phyloP scores from a whole-genome alignment of 2,329 filamentous ascomycete genomes.

The Grosmannia huntii region DNA sequence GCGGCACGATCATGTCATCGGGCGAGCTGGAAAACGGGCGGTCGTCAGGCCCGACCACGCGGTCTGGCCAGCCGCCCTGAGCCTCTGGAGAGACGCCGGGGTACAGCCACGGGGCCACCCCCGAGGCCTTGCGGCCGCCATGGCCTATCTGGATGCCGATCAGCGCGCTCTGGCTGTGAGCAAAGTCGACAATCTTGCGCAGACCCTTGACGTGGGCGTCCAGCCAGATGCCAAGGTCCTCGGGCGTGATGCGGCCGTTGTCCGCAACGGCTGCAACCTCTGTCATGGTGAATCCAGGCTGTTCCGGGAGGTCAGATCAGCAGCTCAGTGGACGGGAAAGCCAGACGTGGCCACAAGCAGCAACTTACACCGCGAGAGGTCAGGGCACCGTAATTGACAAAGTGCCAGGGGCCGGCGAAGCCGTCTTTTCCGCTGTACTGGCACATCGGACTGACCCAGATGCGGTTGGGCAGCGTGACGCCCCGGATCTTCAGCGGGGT shows the following conservation, averaged over 20 bases:
- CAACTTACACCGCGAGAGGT: constrained; percentile 18
- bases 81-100: constrained; percentile 35
- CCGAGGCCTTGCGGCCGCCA: constrained; percentile 47
- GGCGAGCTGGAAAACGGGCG: constrained; percentile 11
- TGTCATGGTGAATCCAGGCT: constrained; percentile 17
- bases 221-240: constrained; percentile 23
- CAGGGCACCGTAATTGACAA: constrained; percentile 26
- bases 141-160: constrained; percentile 61
- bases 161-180: constrained; percentile 42
- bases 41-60: constrained; percentile 21
- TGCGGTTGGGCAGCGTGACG: constrained; percentile 31
- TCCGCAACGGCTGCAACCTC: constrained; percentile 20
- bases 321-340: background rate
- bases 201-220: constrained; percentile 24
- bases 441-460: constrained; percentile 35
- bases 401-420: constrained; percentile 29
- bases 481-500: constrained; percentile 29
- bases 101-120: constrained; percentile 42
- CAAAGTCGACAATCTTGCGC: constrained; percentile 24
- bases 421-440: constrained; percentile 30
- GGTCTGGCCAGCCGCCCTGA: constrained; percentile 30
- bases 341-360: background rate
- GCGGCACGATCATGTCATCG: constrained; percentile 25
- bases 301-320: background rate
- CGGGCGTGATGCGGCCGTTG: constrained; percentile 22